These are phyloP conservation scores for Fraxinus nigra DNA, from an alignment of 305 asterid genomes.

Conservation along the genomic window DNA sequence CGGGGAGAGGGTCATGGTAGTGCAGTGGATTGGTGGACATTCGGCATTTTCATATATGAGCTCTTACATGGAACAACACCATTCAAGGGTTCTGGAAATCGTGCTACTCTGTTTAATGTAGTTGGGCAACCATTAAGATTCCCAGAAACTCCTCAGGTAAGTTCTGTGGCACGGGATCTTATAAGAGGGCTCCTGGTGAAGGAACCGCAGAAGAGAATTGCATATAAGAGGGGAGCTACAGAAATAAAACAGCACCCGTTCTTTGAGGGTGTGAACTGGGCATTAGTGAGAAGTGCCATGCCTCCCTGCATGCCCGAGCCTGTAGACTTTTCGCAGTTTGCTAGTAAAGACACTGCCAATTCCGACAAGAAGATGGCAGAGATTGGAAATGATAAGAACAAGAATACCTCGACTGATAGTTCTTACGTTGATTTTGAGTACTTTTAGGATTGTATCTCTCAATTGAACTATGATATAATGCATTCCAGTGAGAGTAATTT, in stretches of 20 bases:
- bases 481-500: constrained; percentile 14
- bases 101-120: constrained; percentile 71
- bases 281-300: constrained; percentile 61
- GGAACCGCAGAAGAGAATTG: constrained; percentile 80
- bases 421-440: constrained; percentile 77
- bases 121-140: constrained; percentile 78
- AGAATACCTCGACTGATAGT: constrained; percentile 36
- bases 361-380: constrained; percentile 64
- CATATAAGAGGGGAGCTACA: constrained; percentile 82
- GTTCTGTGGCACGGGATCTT: constrained; percentile 59
- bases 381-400: constrained; percentile 36
- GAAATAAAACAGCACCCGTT: constrained; percentile 87
- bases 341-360: constrained; percentile 40
- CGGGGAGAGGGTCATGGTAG: constrained; percentile 93
- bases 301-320: constrained; percentile 74
- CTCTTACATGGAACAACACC: constrained; percentile 91
- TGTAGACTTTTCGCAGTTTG: constrained; percentile 56
- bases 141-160: constrained; percentile 64
- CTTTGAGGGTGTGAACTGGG: constrained; percentile 94
- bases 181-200: constrained; percentile 74
- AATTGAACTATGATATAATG: neutral
- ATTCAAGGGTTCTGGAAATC: constrained; percentile 77
- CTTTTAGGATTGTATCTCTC: constrained; percentile 34
- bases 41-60: constrained; percentile 87
- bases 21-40: constrained; percentile 99